phyloP scores from a whole-genome alignment of 2,329 filamentous ascomycete species.

The Alternaria brassicicola region DNA sequence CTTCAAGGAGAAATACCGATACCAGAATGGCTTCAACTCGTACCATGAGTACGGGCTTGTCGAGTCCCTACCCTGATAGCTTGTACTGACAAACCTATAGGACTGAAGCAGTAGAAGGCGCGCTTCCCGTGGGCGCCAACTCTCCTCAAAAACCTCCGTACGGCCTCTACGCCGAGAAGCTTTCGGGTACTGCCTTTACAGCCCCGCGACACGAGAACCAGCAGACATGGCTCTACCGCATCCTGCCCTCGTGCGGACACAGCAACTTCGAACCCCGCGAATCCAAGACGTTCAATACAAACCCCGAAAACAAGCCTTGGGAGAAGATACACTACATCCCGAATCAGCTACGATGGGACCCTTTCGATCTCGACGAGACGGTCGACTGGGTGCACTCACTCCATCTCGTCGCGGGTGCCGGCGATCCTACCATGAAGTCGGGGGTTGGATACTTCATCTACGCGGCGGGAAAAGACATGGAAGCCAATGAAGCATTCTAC shows the following conservation, averaged over 20 bases:
- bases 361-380: conserved; percentile 73
- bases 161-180: conserved; percentile 79
- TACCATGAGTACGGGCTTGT: conserved; percentile 72
- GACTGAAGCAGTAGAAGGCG: conserved; percentile 75
- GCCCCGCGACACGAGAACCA: conserved; percentile 63
- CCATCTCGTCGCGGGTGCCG: conserved; percentile 76
- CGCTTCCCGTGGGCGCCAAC: conserved; percentile 77
- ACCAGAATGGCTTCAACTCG: conserved; percentile 78
- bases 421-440: conserved; percentile 77
- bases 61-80: background rate
- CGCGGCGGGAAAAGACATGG: conserved; percentile 79
- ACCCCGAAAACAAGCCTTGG: conserved; percentile 56
- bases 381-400: conserved; percentile 73
- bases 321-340: conserved; percentile 75
- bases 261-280: conserved; percentile 59
- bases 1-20: conserved; percentile 72
- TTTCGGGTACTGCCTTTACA: conserved; percentile 66
- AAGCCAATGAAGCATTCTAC: conserved; percentile 76
- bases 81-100: conserved; percentile 52
- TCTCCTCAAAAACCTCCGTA: conserved; percentile 80
- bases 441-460: conserved; percentile 83
- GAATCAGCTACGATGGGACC: conserved; percentile 82
- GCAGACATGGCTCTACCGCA: conserved; percentile 65
- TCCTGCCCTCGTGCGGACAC: conserved; percentile 64
- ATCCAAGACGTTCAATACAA: conserved; percentile 57